Conservation (phyloP, 768 basidiomycete genomes). For the Tremella mesenterica region DNA sequence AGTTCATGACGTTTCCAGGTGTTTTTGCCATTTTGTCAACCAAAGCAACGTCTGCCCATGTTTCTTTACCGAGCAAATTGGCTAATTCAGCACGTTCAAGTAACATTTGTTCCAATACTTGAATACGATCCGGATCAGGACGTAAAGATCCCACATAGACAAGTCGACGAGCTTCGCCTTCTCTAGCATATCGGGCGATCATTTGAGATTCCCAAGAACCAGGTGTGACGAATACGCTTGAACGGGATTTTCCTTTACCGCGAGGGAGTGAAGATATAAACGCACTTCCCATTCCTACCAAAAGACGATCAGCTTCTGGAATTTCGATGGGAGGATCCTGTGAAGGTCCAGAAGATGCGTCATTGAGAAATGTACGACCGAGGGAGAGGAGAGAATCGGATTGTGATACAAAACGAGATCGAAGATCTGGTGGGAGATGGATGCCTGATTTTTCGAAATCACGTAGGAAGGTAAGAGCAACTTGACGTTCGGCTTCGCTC, state of each 20-base stretch:
- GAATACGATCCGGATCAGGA: conserved; percentile 62
- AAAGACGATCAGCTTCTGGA: conserved; percentile 34
- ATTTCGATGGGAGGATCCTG: conserved; percentile 33
- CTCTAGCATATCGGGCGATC: conserved; percentile 80
- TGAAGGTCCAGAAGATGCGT: conserved; percentile 23
- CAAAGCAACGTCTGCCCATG: conserved; percentile 77
- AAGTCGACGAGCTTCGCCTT: conserved; percentile 69
- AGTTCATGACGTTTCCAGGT: conserved; percentile 80
- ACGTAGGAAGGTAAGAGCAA: conserved; percentile 85
- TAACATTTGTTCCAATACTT: conserved; percentile 66
- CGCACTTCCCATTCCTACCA: conserved; percentile 37
- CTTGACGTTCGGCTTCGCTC: conserved; percentile 36
- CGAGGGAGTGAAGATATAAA: conserved; percentile 38
- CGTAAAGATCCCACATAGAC: conserved; percentile 73
- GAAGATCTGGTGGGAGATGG: conserved; percentile 66
- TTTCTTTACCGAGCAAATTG: conserved; percentile 69
- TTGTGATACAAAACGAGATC: conserved; percentile 74
- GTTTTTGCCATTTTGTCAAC: conserved; percentile 96
- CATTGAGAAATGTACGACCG: conserved; percentile 66
- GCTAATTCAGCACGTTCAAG: conserved; percentile 73
- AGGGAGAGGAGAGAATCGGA: conserved; percentile 82
- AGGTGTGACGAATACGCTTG: conserved; percentile 58
- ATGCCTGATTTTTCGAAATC: conserved; percentile 98
- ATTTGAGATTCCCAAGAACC: conserved; percentile 83
- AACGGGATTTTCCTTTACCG: conserved; percentile 10